Conservation (phyloP, 352 stramenopile species). For the Globisporangium carolinianum region DNA sequence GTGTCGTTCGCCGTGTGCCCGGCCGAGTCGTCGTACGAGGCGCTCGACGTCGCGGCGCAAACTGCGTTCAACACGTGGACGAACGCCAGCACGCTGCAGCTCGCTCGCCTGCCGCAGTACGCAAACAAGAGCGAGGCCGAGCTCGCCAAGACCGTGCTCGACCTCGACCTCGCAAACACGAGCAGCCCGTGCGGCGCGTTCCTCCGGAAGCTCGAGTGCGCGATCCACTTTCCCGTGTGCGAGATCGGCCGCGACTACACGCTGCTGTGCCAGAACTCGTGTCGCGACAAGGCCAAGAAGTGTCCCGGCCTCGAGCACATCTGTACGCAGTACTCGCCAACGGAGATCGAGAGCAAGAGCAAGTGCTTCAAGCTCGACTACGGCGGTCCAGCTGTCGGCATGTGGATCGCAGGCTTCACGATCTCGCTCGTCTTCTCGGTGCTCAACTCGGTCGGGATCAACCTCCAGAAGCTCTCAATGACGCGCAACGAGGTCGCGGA, state of each 20-base stretch:
- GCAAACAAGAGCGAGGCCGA: conserved; percentile 21
- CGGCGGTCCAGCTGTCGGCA: conserved; percentile 56
- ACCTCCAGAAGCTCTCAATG: conserved; percentile 89
- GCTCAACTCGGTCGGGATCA: conserved; percentile 87
- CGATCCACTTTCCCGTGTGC: conserved; percentile 70
- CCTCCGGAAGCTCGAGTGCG: conserved; percentile 57
- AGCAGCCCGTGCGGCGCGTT: conserved; percentile 55
- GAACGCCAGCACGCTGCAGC: conserved; percentile 31
- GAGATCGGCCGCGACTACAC: conserved; percentile 71
- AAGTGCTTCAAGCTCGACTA: conserved; percentile 82
- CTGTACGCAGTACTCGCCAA: conserved; percentile 32
- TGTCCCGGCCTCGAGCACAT: conserved; percentile 60
- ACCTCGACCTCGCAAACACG: conserved; percentile 54
- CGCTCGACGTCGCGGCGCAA: conserved; percentile 40
- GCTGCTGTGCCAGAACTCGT: conserved; percentile 58
- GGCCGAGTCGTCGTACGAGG: conserved; percentile 47
- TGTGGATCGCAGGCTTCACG: conserved; percentile 84
- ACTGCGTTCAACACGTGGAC: conserved; percentile 41
- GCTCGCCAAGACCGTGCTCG: conserved; percentile 29
- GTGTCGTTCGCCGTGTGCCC: conserved; percentile 69
- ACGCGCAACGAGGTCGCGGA: conserved; percentile 54
- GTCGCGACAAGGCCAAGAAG: conserved; percentile 41
- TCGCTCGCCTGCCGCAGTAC: conserved; percentile 49
- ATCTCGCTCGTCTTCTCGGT: conserved; percentile 87
- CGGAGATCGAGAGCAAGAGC: conserved; percentile 50